Percentiles rank a stretch among this genome's conserved stretches.
These are phyloP conservation scores for Fusarium caatingaense DNA, from an alignment of 2,329 filamentous ascomycete species.

Conservation along the genomic window DNA sequence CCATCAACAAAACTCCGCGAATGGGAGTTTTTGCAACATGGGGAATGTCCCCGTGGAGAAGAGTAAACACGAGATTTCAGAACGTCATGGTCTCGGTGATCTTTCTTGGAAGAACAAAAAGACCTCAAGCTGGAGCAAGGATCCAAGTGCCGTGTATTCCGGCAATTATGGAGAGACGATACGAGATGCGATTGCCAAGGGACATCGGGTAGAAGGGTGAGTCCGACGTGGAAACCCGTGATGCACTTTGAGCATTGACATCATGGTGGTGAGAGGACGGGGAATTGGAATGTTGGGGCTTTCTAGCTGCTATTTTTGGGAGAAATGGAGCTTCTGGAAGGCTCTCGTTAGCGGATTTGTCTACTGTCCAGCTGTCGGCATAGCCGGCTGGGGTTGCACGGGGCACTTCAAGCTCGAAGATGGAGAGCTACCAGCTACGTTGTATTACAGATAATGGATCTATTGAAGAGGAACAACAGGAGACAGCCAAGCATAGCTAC, in stretches of 20 bases:
- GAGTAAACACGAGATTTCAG: conserved; percentile 24
- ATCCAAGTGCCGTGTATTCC: conserved; percentile 23
- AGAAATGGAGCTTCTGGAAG: conserved; percentile 19
- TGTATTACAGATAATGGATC: neutral
- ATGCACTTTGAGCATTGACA: conserved; percentile 35
- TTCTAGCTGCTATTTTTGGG: conserved; percentile 30
- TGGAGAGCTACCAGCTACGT: neutral
- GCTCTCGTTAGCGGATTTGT: conserved; percentile 2
- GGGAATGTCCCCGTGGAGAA: conserved; percentile 10
- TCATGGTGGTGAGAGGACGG: conserved; percentile 38
- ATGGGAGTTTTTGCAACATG: conserved; percentile 30
- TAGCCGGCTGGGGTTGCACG: conserved; percentile 23
- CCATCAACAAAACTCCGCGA: conserved; percentile 29
- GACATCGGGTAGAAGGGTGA: neutral
- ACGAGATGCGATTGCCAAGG: conserved; percentile 11
- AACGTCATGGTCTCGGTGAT: conserved; percentile 28
- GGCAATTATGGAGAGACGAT: conserved; percentile 1
- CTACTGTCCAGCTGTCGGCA: conserved; percentile 9
- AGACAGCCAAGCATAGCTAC: neutral
- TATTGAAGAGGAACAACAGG: neutral
- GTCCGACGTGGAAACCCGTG: conserved; percentile 3
- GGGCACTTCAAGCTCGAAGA: neutral
- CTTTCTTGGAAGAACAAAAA: conserved; percentile 10
- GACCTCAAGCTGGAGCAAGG: conserved; percentile 7
- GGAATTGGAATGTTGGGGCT: neutral